These are phyloP conservation scores for Huntiella moniliformis DNA, from an alignment of 2,329 filamentous ascomycete genomes.

Conservation along the genomic window DNA sequence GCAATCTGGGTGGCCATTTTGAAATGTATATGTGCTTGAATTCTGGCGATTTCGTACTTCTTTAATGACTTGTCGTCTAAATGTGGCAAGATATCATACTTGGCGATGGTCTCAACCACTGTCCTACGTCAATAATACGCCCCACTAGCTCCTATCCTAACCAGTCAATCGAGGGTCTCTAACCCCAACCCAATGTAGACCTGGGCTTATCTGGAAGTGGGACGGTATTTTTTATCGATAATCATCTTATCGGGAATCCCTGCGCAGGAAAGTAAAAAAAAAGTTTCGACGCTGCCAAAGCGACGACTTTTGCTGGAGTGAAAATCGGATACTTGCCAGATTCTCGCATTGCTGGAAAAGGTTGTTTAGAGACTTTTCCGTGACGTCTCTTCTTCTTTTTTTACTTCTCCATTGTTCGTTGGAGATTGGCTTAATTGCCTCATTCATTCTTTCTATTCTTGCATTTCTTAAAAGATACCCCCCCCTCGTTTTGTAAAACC, in stretches of 20 bases:
- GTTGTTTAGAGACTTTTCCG: too few species aligned
- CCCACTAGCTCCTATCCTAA: slow-evolving; percentile 3
- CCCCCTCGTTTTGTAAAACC: neutral
- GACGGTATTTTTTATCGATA: neutral
- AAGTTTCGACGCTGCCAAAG: slow-evolving; percentile 21
- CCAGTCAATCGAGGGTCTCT: neutral
- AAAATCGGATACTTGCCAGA: neutral
- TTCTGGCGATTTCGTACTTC: neutral
- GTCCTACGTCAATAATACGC: neutral
- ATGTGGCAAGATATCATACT: neutral
- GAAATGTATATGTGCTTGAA: neutral
- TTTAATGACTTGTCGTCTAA: neutral
- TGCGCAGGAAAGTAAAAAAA: slow-evolving; percentile 15
- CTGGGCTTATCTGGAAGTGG: slow-evolving; percentile 3
- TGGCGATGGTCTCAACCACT: neutral
- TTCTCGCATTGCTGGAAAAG: too few species aligned
- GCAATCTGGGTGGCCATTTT: slow-evolving; percentile 43
- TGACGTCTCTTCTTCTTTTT: neutral
- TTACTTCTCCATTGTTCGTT: slow-evolving; percentile 3
- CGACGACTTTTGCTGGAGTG: neutral
- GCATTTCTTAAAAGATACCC: neutral
- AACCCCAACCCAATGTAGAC: neutral
- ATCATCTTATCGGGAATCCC: slow-evolving; percentile 9
- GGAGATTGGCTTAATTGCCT: neutral
- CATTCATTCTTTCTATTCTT: neutral